A percentile compares a stretch with the other conserved stretches of the same genome.
Evolutionary conservation across 805 yeast genomes (phyloP).

Genomic region (Kurtzmaniella cleridarum): DNA sequence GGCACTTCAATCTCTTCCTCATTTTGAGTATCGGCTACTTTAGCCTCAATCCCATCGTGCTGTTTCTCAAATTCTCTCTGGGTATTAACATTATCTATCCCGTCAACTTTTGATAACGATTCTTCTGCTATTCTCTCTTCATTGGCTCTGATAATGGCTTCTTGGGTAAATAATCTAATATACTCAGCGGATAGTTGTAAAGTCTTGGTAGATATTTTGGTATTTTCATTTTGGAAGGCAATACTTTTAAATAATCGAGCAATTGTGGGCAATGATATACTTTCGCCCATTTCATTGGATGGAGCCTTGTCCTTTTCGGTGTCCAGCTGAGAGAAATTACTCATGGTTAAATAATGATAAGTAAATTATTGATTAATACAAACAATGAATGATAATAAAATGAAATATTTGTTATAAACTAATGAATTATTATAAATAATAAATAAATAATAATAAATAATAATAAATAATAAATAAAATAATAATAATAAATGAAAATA

Average conservation of each 20-base stretch:
- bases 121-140: conserved; percentile 40
- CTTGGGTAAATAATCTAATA: conserved; percentile 50
- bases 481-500: too few species aligned
- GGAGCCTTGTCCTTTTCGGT: conserved; percentile 1
- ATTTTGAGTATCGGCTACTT: conserved; percentile 6
- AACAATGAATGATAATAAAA: too few species aligned
- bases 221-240: conserved; percentile 41
- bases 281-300: not conserved
- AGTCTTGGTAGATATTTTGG: conserved; percentile 45
- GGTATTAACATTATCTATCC: conserved; percentile 22
- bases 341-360: too few species aligned
- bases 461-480: too few species aligned
- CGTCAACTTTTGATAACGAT: conserved; percentile 21
- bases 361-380: too few species aligned
- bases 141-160: conserved; percentile 54
- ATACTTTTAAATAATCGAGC: conserved; percentile 49
- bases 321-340: too few species aligned
- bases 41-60: conserved; percentile 6
- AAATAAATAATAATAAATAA: too few species aligned
- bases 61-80: conserved; percentile 4
- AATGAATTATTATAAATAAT: too few species aligned
- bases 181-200: conserved; percentile 50
- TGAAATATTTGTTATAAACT: too few species aligned
- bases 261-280: conserved; percentile 23
- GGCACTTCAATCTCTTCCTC: conserved; percentile 13